Evolutionary conservation across 805 yeast genomes (phyloP), one percentile per base, ranked within the genome.

Genomic region (Torulaspora gathmanii): DNA sequence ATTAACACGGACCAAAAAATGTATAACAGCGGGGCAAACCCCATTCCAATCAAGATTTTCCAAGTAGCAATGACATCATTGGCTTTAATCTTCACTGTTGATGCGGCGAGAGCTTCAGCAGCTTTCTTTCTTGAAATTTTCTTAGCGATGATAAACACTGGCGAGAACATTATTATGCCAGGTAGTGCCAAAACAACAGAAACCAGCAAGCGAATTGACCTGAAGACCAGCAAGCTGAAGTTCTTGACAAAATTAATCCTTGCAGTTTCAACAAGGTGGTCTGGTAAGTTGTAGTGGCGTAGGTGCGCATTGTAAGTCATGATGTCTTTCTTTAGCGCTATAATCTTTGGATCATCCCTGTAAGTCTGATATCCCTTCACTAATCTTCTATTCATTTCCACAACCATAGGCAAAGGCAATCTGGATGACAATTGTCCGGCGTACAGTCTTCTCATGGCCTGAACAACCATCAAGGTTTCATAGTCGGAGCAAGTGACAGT

Each of bases 1-100:
- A 86, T 83, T 12, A 85, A 51, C 3, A 77, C 62, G 0, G 97
- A 88, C 67, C 93, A 93, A 46, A 85, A 71, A 29, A 81, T 78
- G 70, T 91, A 93, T 23, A 93, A 70, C 33, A 87, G 63, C 2
- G 99, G 99, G 0, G 97, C 95, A 43, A 87, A 69, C 4, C 91
- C 95, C 77, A 93, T 77, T 27, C 90, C 81, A 31, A 91, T 88
- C 51, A 93, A 71, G 37, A 93, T 83, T 66, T 93, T 93, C 99
- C 99, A 93, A 1, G 98, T 90, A 1, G 98, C 98, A 48, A 93
- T 78, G 20, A 93, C 97, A 65, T 93, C 99, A 46, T 81, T 83
- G 13, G 95, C 99, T 59, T 82, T 81, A 49, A 93, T 82, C 63
- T 93, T 93, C 17, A 93, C 99, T 0, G 89, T 76, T 0, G 97